Conservation (phyloP, 495 filamentous ascomycete genomes). For the Annulohypoxylon bovei region DNA sequence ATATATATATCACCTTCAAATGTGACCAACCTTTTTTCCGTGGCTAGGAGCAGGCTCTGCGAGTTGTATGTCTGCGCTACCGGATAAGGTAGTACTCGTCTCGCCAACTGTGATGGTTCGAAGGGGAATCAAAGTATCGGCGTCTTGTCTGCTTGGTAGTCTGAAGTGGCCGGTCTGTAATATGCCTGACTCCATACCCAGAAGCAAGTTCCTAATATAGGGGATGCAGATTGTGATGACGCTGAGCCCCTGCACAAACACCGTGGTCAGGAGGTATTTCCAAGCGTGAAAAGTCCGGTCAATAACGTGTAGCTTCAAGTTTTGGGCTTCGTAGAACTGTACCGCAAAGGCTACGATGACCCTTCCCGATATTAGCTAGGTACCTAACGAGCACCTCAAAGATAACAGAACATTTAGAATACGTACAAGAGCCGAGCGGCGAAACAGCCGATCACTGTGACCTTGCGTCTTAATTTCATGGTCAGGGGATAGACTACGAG, state of each 20-base stretch:
- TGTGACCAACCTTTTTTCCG: neutral
- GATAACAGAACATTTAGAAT: neutral
- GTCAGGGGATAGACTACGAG: neutral
- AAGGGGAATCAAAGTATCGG: neutral
- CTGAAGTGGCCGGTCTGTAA: neutral
- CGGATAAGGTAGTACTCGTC: neutral
- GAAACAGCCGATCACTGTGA: neutral
- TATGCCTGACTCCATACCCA: slow-evolving; percentile 2
- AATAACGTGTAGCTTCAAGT: neutral
- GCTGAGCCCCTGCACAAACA: neutral
- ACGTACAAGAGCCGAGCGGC: neutral
- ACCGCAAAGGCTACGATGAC: neutral
- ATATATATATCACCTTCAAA: neutral
- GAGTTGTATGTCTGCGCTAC: neutral
- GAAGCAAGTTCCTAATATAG: neutral
- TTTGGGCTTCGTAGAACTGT: neutral
- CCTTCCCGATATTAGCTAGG: neutral
- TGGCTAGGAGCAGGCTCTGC: neutral
- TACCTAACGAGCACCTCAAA: neutral
- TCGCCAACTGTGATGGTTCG: neutral
- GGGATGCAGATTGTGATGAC: slow-evolving; percentile 1
- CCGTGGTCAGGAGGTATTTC: neutral
- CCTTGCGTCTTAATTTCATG: neutral
- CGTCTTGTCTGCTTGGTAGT: neutral
- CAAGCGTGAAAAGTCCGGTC: neutral